phyloP scores from a whole-genome alignment of 441 rosid species.

The Erodium texanum region DNA sequence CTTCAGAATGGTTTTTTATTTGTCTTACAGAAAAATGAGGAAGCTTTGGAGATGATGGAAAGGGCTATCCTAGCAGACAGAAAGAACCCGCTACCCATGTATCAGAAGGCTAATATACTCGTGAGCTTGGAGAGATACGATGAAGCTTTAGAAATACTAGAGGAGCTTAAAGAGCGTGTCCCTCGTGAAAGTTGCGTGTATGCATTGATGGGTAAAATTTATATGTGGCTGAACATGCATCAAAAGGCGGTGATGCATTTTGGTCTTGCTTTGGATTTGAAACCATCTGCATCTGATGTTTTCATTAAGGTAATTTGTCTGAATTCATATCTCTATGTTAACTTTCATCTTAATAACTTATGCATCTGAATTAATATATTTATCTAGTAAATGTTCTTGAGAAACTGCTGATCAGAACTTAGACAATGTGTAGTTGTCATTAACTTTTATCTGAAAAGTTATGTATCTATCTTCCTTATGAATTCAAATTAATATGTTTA shows the following conservation, averaged over 20 bases:
- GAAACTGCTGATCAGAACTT: no score
- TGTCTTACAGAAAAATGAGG: constrained; percentile 62
- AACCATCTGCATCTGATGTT: constrained; percentile 88
- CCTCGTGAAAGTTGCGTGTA: constrained; percentile 94
- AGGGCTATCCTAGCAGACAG: constrained; percentile 75
- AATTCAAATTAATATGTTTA: no score
- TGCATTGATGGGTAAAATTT: constrained; percentile 91
- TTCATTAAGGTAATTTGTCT: constrained; percentile 65
- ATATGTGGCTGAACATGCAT: constrained; percentile 61
- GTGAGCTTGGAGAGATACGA: constrained; percentile 65
- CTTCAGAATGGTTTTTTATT: no score
- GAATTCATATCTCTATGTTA: neutral
- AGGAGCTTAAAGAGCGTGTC: constrained; percentile 88
- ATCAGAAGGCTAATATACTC: constrained; percentile 92
- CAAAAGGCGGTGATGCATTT: constrained; percentile 91
- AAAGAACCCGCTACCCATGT: constrained; percentile 96
- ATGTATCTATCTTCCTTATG: no score
- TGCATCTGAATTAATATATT: no score
- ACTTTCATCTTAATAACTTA: no score
- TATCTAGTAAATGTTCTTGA: no score
- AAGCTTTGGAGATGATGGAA: constrained; percentile 90
- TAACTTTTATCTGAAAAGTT: no score
- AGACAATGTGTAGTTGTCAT: no score
- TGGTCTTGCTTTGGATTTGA: constrained; percentile 90
- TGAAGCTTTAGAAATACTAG: constrained; percentile 80